Evolutionary conservation across 768 basidiomycete genomes (phyloP).

Genomic region (Lactarius sanguifluus): DNA sequence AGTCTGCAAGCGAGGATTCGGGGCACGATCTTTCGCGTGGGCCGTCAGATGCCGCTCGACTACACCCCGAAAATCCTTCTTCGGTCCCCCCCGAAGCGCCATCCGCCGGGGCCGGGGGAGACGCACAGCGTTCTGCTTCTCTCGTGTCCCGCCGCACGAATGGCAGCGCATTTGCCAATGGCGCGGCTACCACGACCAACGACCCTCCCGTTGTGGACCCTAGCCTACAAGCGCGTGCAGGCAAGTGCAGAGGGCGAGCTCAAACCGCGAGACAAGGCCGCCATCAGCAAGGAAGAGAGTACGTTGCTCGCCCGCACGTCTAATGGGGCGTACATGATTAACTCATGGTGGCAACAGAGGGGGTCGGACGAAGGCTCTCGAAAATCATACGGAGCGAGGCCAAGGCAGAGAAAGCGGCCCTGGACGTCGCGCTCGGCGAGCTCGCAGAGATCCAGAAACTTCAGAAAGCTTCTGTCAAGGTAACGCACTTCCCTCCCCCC

Average conservation of each 20-base stretch:
- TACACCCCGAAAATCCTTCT: not conserved
- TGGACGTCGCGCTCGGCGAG: slow-evolving; percentile 60
- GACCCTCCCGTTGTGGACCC: slow-evolving; percentile 45
- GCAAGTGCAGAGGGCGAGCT: slow-evolving; percentile 49
- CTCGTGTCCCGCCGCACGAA: slow-evolving; percentile 12
- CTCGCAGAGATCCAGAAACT: slow-evolving; percentile 65
- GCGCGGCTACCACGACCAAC: slow-evolving; percentile 52
- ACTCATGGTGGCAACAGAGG: slow-evolving; percentile 39
- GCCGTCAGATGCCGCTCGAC: not conserved
- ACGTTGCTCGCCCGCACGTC: slow-evolving; percentile 23
- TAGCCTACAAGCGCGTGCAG: slow-evolving; percentile 39
- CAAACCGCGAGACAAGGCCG: slow-evolving; percentile 50
- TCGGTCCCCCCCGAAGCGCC: not conserved
- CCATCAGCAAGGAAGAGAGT: slow-evolving; percentile 56
- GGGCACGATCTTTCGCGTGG: not conserved
- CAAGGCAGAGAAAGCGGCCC: slow-evolving; percentile 61
- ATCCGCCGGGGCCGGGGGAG: not conserved
- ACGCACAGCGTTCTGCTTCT: not conserved
- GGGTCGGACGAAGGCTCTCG: slow-evolving; percentile 58
- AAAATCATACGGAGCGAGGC: slow-evolving; percentile 72
- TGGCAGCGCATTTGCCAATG: slow-evolving; percentile 48
- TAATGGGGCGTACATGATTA: not conserved
- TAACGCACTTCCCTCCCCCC: slow-evolving; percentile 25
- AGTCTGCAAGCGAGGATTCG: not conserved
- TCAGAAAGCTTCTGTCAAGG: slow-evolving; percentile 67